These are phyloP conservation scores for Calonectria naviculata DNA, from an alignment of 2,329 filamentous ascomycete species.

Conservation along the genomic window DNA sequence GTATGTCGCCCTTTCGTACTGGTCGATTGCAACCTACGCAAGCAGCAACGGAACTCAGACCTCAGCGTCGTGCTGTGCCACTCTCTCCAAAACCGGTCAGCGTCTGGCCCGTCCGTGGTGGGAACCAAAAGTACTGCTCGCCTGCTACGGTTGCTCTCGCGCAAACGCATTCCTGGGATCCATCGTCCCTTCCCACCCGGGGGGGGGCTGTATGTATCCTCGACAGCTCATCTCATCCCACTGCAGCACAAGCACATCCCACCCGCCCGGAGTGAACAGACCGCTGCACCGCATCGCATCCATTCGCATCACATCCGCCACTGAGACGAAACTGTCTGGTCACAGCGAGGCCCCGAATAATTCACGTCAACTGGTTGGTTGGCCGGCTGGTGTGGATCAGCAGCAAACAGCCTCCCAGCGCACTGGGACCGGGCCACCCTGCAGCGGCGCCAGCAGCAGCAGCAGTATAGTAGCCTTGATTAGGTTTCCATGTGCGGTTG, in stretches of 20 bases:
- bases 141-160: neutral
- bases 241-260: conserved; percentile 2
- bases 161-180: neutral
- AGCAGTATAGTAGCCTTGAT: conserved; percentile 7
- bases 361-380: conserved; percentile 9
- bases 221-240: neutral
- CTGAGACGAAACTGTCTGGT: conserved; percentile 12
- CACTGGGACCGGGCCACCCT: conserved; percentile 11
- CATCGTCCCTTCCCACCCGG: neutral
- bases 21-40: conserved; percentile 18
- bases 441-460: neutral
- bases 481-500: conserved; percentile 20
- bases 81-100: conserved; percentile 22
- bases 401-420: conserved; percentile 15
- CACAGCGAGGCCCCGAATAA: conserved; percentile 2
- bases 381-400: conserved; percentile 8
- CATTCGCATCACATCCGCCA: conserved; percentile 7
- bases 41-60: conserved; percentile 13
- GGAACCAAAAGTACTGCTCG: conserved; percentile 7
- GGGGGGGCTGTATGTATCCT: neutral
- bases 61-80: conserved; percentile 17
- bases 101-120: conserved; percentile 10
- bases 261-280: conserved; percentile 8
- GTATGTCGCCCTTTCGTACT: conserved; percentile 11
- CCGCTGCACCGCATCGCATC: conserved; percentile 16